Base-by-base conservation (phyloP, 129 eudicot genomes). In the Tagetes erecta region DNA sequence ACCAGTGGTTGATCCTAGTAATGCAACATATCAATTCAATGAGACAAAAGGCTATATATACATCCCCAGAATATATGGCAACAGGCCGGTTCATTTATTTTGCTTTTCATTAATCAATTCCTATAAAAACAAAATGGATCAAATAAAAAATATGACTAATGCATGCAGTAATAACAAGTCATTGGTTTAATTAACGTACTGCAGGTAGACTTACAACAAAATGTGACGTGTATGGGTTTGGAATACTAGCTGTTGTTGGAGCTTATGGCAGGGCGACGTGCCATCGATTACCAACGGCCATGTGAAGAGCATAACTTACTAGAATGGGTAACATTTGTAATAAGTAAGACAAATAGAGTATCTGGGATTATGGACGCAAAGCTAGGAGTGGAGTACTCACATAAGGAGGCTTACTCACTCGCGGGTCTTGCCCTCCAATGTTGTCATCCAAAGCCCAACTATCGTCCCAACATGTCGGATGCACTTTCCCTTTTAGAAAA, bases 31-130 rank as follows among this genome's bases (percentile, higher is more conserved):
- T 31, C 68, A 73, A 73, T 87, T 91, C 27, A 81, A 86, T 84
- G 97, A 91, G 33, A 91, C 95, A 2, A 76, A 87, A 80, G 97
- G 97, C 34, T 91, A 87, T 64, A 77, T 91, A 87, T 64, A 77
- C 85, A 2, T 89, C 86, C 56, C 94, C 97, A 20, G 87, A 82
- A 34, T 91, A 91, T 68, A 40, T 78, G 47, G 55, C 86, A 62
- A 83, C 95, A 84, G 96, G 96, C 83, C 66, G 10, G 11, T 72
- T 47, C 44, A 65, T 14, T 3, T 35, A 36, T 14, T 35, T 6
- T 33, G 13, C 73, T 12, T 36, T 44, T 51, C 7, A 13, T 33
- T 44, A n/a, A 20, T 20, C 27, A 20, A 20, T 20, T 20, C 27
- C 27, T 20, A 20, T 20, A 20, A 20, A 20, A 20, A 20, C 27